A percentile compares a stretch with the other conserved stretches of the same genome.
Conservation (phyloP, 2,329 filamentous ascomycete species). For the Fonsecaea erecta region DNA sequence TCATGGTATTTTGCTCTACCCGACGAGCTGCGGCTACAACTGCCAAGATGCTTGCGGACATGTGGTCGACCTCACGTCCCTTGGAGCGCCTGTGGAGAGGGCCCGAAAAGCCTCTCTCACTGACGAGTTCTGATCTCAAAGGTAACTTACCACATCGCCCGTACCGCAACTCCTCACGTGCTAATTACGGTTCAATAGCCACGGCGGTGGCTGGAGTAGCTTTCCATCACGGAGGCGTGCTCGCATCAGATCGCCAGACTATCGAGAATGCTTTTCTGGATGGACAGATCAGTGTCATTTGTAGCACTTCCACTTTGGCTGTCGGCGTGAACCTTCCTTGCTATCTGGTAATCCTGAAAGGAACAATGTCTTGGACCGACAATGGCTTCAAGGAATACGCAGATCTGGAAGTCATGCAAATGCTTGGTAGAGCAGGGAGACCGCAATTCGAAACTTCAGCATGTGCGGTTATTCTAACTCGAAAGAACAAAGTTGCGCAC, state of each 20-base stretch:
- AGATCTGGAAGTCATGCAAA: constrained; percentile 86
- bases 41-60: constrained; percentile 68
- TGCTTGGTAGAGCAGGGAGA: constrained; percentile 81
- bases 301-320: constrained; percentile 83
- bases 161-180: constrained; percentile 36
- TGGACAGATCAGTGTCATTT: constrained; percentile 78
- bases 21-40: constrained; percentile 71
- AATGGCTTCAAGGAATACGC: constrained; percentile 70
- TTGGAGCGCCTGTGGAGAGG: constrained; percentile 66
- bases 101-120: constrained; percentile 57
- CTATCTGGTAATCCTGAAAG: constrained; percentile 81
- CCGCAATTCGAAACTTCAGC: constrained; percentile 81
- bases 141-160: constrained; percentile 46
- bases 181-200: neutral
- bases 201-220: constrained; percentile 66
- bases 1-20: constrained; percentile 83
- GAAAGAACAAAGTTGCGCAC: constrained; percentile 63
- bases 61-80: constrained; percentile 62
- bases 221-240: constrained; percentile 81
- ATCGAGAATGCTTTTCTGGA: constrained; percentile 72
- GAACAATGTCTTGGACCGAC: constrained; percentile 70
- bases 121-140: constrained; percentile 65
- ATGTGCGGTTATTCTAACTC: constrained; percentile 78
- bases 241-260: constrained; percentile 64
- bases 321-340: constrained; percentile 84